These are phyloP conservation scores for Neurospora cerealis DNA, from an alignment of 495 filamentous ascomycete species.

Conservation along the genomic window DNA sequence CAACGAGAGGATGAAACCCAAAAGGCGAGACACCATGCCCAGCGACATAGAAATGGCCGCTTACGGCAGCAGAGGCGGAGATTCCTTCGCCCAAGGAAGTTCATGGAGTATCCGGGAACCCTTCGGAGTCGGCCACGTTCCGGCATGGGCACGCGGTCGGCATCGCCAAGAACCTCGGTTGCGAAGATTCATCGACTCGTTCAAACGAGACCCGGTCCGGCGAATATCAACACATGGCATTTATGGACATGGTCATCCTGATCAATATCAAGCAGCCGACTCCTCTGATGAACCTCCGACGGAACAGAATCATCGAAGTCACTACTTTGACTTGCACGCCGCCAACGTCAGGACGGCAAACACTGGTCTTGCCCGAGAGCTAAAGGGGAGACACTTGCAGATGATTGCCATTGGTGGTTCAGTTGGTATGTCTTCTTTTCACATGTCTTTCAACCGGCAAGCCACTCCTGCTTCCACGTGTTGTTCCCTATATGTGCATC, in stretches of 20 bases:
- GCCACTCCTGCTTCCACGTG: neutral
- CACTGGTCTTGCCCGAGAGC: constrained; percentile 60
- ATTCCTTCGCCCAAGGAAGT: constrained; percentile 28
- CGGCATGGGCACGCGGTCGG: neutral
- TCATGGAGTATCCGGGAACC: constrained; percentile 28
- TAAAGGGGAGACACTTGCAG: constrained; percentile 83
- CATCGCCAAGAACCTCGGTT: constrained; percentile 10
- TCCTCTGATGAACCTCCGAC: neutral
- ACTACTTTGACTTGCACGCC: constrained; percentile 62
- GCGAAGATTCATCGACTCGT: constrained; percentile 59
- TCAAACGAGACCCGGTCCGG: constrained; percentile 67
- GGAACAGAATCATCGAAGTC: constrained; percentile 24
- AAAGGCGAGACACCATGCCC: neutral
- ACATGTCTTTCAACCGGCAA: neutral
- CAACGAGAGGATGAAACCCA: neutral
- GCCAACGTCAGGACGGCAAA: constrained; percentile 68
- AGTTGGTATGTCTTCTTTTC: constrained; percentile 52
- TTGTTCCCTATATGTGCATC: neutral
- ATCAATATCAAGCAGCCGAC: constrained; percentile 4
- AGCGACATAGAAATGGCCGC: neutral
- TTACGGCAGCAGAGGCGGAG: constrained; percentile 3
- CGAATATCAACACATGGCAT: constrained; percentile 37
- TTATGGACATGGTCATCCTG: constrained; percentile 35
- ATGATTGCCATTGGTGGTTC: constrained; percentile 97
- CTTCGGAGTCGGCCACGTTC: constrained; percentile 1